Base-by-base conservation (phyloP, 805 yeast genomes). In the Yamadazyma philogaea region DNA sequence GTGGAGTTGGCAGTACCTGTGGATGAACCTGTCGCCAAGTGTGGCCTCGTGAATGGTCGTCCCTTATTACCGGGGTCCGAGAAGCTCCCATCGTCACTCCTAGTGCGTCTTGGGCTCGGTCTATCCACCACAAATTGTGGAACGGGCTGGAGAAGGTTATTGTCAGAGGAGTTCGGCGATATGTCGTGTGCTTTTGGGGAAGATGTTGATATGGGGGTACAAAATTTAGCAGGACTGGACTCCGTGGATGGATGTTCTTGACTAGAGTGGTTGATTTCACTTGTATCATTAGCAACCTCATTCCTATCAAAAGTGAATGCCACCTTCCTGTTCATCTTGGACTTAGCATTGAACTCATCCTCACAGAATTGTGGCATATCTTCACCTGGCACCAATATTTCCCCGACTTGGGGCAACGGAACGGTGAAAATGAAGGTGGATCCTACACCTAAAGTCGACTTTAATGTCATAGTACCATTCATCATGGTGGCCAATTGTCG, bases 401-500 rank as follows among this genome's bases (percentile, higher is more conserved):
- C 83, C 6, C 81, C 81, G 10, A 75, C 73, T 56, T 87, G 93
- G 1, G 77, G 75, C 36, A 87, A 60, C 0, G 95, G 95, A 12
- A 91, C 81, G 1, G 82, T 80, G 53, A 93, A 86, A 0, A 80
- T 82, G 57, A 91, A 91, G 8, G 81, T 82, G 1, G 96, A 84
- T 1, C 99, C 99, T 18, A 78, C 72, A 0, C 96, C 96, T 16
- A 86, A 75, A 20, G 75, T 71, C 0, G 96, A 84, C 43, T 83
- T 75, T 39, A 93, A 62, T 2, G 80, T 76, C 63, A 93, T 77
- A 0, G 88, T 80, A 43, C 99, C 96, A 44, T 81, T 76, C 98
- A 91, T 91, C 80, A 90, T 79, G 27, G 75, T 77, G 0, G 96
- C 96, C 46, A 93, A 75, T 62, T 91, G 97, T 45, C 87, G 74